Conservation (phyloP, 1,139 yeast genomes). For the Candida anutae region DNA sequence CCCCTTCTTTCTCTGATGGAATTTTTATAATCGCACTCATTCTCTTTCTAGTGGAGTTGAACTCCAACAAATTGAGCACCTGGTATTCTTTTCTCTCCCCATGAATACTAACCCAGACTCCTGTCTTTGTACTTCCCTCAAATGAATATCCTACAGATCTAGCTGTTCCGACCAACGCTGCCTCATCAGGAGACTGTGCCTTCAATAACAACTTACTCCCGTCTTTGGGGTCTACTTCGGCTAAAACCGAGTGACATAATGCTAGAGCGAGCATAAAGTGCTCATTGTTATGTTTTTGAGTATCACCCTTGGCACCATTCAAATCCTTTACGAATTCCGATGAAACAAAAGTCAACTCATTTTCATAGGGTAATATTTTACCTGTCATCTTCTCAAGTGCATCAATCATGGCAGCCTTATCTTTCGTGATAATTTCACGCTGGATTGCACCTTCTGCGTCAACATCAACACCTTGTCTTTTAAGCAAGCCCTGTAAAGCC, state of each 20-base stretch:
- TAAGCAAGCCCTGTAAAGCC: constrained; percentile 51
- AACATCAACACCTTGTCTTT: constrained; percentile 48
- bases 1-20: constrained; percentile 27
- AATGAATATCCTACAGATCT: constrained; percentile 48
- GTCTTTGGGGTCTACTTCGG: constrained; percentile 37
- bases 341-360: constrained; percentile 43
- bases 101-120: constrained; percentile 34
- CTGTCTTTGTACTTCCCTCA: constrained; percentile 38
- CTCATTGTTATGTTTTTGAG: constrained; percentile 32
- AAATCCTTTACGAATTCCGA: constrained; percentile 36
- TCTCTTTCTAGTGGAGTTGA: constrained; percentile 50
- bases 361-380: constrained; percentile 17
- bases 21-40: constrained; percentile 85
- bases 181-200: constrained; percentile 62
- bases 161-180: constrained; percentile 56
- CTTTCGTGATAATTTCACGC: constrained; percentile 29
- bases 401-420: constrained; percentile 30
- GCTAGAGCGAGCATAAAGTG: constrained; percentile 49
- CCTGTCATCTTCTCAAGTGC: constrained; percentile 10
- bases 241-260: constrained; percentile 53
- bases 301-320: constrained; percentile 18
- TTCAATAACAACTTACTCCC: constrained; percentile 33
- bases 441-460: constrained; percentile 37
- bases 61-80: constrained; percentile 44
- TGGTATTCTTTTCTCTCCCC: constrained; percentile 40